A percentile compares a stretch with the other conserved stretches of the same genome.
phyloP scores from a whole-genome alignment of 345 rosid species.

The Balakata baccata region DNA sequence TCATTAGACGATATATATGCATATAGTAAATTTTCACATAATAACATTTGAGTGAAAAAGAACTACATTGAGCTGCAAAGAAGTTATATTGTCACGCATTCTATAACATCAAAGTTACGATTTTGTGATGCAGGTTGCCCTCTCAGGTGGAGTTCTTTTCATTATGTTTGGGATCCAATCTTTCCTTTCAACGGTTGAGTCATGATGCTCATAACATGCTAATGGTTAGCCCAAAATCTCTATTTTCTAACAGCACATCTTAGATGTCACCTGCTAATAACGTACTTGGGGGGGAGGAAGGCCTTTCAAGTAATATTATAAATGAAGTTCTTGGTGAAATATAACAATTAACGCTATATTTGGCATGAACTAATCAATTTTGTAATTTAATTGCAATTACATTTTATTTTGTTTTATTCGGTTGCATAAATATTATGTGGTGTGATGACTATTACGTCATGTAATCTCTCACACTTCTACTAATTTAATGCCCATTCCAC shows the following conservation, averaged over 20 bases:
- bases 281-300: neutral
- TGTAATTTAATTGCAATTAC: neutral
- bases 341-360: neutral
- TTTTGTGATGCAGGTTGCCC: constrained; percentile 63
- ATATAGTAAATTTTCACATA: neutral
- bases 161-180: constrained; percentile 86
- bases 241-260: neutral
- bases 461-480: too few relatives aligned
- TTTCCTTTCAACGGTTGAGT: constrained; percentile 56
- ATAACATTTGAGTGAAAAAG: neutral
- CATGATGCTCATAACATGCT: constrained; percentile 20
- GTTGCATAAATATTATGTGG: too few relatives aligned
- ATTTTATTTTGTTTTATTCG: neutral
- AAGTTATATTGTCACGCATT: constrained; percentile 6
- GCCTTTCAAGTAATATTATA: neutral
- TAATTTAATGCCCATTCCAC: too few relatives aligned
- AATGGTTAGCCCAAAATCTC: constrained; percentile 29
- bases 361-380: neutral
- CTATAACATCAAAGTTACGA: neutral
- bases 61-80: neutral
- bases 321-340: neutral
- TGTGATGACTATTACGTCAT: too few relatives aligned
- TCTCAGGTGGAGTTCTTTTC: constrained; percentile 85
- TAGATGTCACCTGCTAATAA: neutral
- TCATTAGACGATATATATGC: neutral